phyloP scores from a whole-genome alignment of 441 rosid species.

The Gossypium davidsonii region DNA sequence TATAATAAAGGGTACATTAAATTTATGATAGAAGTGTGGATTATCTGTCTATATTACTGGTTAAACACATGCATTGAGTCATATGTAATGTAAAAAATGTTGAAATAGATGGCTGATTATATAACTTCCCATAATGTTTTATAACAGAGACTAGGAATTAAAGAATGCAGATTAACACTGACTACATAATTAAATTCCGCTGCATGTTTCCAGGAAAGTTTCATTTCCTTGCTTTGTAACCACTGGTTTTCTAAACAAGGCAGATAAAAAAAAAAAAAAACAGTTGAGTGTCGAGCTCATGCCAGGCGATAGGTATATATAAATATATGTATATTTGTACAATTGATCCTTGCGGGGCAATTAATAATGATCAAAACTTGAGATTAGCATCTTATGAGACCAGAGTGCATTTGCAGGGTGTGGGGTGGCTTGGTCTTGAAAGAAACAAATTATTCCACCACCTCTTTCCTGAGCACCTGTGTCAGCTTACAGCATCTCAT shows the following conservation, averaged over 20 bases:
- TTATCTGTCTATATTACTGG: background rate
- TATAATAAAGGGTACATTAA: background rate
- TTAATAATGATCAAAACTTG: background rate
- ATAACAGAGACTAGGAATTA: background rate
- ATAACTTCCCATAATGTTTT: background rate
- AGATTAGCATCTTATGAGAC: background rate
- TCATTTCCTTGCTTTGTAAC: background rate
- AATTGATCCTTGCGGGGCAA: background rate
- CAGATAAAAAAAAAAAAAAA: background rate
- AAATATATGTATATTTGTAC: background rate
- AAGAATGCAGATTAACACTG: background rate
- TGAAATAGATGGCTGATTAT: too few species aligned
- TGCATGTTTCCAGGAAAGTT: constrained; percentile 1
- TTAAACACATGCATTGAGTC: background rate
- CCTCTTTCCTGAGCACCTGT: constrained; percentile 15
- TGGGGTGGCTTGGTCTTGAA: background rate
- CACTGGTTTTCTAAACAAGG: constrained; percentile 3
- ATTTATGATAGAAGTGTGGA: background rate
- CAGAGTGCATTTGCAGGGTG: background rate
- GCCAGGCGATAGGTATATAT: background rate
- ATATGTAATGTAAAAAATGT: background rate
- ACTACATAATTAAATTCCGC: background rate
- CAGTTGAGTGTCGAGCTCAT: background rate
- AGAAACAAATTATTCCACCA: constrained; percentile 15
- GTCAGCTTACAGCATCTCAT: constrained; percentile 15